Conservation (phyloP, 768 basidiomycete species). For the Mrakia gelida region DNA sequence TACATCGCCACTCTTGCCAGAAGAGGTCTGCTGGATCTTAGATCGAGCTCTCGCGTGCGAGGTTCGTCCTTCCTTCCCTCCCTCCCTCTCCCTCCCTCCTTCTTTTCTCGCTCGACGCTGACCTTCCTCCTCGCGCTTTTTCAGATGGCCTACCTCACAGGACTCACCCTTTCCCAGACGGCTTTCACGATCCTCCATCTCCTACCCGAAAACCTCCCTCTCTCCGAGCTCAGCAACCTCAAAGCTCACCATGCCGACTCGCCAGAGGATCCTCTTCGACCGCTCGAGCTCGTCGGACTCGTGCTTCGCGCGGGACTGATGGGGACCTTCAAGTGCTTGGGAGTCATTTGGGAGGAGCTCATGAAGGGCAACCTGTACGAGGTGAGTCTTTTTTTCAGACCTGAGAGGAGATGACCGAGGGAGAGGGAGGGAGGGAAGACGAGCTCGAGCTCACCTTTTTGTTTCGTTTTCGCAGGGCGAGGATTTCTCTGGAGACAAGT, state of each 20-base stretch:
- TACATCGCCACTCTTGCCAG: slow-evolving; percentile 58
- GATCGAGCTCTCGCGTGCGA: slow-evolving; percentile 74
- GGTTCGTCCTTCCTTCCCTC: slow-evolving; percentile 45
- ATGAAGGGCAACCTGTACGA: slow-evolving; percentile 70
- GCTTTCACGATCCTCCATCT: slow-evolving; percentile 72
- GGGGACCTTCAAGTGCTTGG: slow-evolving; percentile 73
- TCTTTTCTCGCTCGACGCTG: slow-evolving; percentile 3
- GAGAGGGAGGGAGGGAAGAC: too few relatives aligned
- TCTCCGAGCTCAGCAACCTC: slow-evolving; percentile 32
- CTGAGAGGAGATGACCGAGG: too few relatives aligned
- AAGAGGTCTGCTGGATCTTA: slow-evolving; percentile 84
- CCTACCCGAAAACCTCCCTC: slow-evolving; percentile 51
- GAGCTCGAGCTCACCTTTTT: slow-evolving; percentile 28
- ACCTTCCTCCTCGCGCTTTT: slow-evolving; percentile 33
- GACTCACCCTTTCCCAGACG: slow-evolving; percentile 78
- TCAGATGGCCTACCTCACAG: slow-evolving; percentile 86
- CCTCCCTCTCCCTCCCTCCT: slow-evolving; percentile 6
- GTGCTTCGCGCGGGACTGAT: slow-evolving; percentile 65
- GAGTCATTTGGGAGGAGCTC: slow-evolving; percentile 75
- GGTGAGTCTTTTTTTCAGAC: slow-evolving; percentile 47
- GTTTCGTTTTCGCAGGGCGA: slow-evolving; percentile 54
- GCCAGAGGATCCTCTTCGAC: slow-evolving; percentile 44
- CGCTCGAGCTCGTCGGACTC: slow-evolving; percentile 60
- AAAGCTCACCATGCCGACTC: not conserved
- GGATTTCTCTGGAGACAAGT: slow-evolving; percentile 87